These are phyloP conservation scores for Ananas comosus DNA, from an alignment of 176 grass and related monocot species.

Conservation along the genomic window DNA sequence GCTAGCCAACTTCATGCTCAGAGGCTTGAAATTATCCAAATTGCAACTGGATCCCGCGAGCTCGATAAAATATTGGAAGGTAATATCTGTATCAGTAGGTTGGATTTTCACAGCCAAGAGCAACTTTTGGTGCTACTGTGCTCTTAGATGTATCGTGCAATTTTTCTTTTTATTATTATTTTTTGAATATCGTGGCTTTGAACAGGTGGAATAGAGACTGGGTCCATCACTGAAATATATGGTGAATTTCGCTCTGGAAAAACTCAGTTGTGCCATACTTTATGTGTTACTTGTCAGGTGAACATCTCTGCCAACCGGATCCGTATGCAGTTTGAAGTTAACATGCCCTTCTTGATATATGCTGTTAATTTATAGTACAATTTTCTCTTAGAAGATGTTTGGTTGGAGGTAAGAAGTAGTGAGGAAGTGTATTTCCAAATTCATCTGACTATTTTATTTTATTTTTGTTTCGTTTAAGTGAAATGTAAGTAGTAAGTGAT, in stretches of 20 bases:
- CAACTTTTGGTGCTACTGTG: neutral
- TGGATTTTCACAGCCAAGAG: neutral
- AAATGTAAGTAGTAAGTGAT: too few species aligned
- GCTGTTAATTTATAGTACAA: neutral
- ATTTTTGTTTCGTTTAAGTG: too few species aligned
- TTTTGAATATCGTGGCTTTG: neutral
- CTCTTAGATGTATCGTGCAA: neutral
- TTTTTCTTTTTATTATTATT: neutral
- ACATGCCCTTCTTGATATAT: neutral
- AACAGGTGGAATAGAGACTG: constrained; percentile 88
- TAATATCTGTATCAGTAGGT: constrained; percentile 14
- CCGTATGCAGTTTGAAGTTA: neutral
- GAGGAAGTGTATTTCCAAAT: too few species aligned
- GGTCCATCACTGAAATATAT: constrained; percentile 94
- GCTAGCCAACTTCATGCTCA: constrained; percentile 87
- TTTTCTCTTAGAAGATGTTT: too few species aligned
- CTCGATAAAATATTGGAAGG: constrained; percentile 91
- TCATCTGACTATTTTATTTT: too few species aligned
- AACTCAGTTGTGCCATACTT: constrained; percentile 84
- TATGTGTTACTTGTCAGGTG: constrained; percentile 98
- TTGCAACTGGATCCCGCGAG: constrained; percentile 85
- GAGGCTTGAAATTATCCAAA: constrained; percentile 84
- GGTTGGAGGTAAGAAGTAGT: too few species aligned
- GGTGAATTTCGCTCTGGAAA: constrained; percentile 89
- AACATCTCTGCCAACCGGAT: neutral